These are phyloP conservation scores for Endothia cerciana DNA, from an alignment of 2,329 filamentous ascomycete genomes.

Conservation along the genomic window DNA sequence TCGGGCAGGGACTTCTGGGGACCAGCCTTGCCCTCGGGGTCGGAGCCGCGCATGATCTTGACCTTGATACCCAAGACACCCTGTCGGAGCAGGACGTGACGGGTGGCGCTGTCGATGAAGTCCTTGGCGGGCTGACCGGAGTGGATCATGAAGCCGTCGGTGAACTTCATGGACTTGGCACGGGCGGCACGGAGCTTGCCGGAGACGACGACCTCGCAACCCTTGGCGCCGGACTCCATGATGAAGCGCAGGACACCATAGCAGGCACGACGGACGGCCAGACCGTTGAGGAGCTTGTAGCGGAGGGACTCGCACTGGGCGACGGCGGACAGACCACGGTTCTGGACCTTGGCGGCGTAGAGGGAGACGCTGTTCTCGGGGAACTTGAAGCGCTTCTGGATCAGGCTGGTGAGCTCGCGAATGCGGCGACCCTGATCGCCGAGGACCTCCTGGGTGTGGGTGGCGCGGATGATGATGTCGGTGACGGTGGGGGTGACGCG, in stretches of 20 bases:
- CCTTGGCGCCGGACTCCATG: slow-evolving; percentile 99
- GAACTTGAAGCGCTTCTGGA: slow-evolving; percentile 99
- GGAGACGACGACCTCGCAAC: slow-evolving; percentile 98
- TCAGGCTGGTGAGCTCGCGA: slow-evolving; percentile 99
- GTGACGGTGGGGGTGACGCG: slow-evolving; percentile 99
- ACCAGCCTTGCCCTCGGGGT: slow-evolving; percentile 98
- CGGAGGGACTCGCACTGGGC: slow-evolving; percentile 99
- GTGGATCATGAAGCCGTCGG: slow-evolving; percentile 99
- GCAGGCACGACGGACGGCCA: slow-evolving; percentile 97
- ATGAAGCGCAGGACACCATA: slow-evolving; percentile 99
- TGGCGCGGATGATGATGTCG: slow-evolving; percentile 99
- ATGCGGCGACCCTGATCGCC: slow-evolving; percentile 99
- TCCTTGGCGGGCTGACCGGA: slow-evolving; percentile 99
- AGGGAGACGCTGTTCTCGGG: slow-evolving; percentile 99
- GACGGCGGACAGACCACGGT: slow-evolving; percentile 99
- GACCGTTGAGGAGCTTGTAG: slow-evolving; percentile 99
- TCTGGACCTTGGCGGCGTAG: slow-evolving; percentile 99
- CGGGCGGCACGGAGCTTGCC: slow-evolving; percentile 98
- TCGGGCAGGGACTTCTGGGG: slow-evolving; percentile 97
- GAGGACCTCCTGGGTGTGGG: slow-evolving; percentile 99
- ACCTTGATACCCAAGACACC: slow-evolving; percentile 99
- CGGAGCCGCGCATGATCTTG: slow-evolving; percentile 99
- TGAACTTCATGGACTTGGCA: slow-evolving; percentile 99
- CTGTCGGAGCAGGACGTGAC: slow-evolving; percentile 99
- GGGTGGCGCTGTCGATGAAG: slow-evolving; percentile 98